phyloP scores from a whole-genome alignment of 2,329 filamentous ascomycete genomes.

The Diaporthe humulicola region DNA sequence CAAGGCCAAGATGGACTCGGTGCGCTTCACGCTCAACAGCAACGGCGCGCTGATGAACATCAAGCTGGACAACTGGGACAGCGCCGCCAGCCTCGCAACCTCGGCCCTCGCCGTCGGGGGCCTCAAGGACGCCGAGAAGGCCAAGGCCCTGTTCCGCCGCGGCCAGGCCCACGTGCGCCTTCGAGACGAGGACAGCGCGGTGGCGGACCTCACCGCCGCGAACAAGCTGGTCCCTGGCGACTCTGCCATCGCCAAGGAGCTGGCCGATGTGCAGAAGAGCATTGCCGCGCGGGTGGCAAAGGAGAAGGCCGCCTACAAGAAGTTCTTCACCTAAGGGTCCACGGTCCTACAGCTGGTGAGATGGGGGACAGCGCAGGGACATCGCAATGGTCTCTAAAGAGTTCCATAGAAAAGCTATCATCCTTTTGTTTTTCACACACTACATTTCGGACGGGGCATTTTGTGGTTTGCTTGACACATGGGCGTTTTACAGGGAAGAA shows the following conservation, averaged over 20 bases:
- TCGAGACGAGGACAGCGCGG: constrained; percentile 87
- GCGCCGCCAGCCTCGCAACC: constrained; percentile 77
- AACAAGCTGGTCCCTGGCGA: constrained; percentile 82
- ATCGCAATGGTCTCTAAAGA: background rate
- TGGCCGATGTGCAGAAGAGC: constrained; percentile 82
- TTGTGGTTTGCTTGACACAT: constrained; percentile 27
- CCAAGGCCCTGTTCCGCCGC: constrained; percentile 89
- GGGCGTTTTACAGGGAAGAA: constrained; percentile 39
- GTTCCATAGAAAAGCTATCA: constrained; percentile 1
- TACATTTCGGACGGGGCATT: constrained; percentile 16
- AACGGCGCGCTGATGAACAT: constrained; percentile 89
- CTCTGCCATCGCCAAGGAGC: constrained; percentile 79
- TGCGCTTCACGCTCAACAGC: constrained; percentile 89
- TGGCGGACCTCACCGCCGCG: constrained; percentile 82
- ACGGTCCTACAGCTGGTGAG: constrained; percentile 1
- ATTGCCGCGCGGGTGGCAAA: constrained; percentile 81
- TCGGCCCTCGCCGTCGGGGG: constrained; percentile 78
- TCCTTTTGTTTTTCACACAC: background rate
- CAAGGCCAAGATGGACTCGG: constrained; percentile 74
- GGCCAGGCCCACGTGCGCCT: constrained; percentile 80
- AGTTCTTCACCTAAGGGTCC: constrained; percentile 78
- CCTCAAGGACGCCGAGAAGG: constrained; percentile 81
- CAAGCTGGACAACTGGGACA: constrained; percentile 81
- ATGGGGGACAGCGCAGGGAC: background rate
- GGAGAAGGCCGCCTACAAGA: constrained; percentile 93